Evolutionary conservation across 495 filamentous ascomycete genomes (phyloP), one percentile per base, ranked within the genome.

Genomic region (Symbiotaphrina buchneri): DNA sequence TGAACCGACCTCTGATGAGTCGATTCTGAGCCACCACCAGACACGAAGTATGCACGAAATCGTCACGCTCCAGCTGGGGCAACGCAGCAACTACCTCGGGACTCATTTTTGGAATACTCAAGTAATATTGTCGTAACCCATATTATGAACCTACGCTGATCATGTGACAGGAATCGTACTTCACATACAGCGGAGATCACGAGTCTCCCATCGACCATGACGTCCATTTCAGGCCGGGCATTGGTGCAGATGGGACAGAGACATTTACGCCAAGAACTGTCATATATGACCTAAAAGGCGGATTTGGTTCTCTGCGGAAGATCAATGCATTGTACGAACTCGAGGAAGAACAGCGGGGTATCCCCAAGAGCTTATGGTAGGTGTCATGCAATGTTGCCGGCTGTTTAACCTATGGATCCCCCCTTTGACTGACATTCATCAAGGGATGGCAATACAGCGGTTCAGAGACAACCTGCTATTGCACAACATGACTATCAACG

Each of bases 101-200:
- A 92, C 80, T 0, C 87, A 99, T 55, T 95, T 92, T 47, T 99
- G 90, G 90, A 99, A 99, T 42, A 61, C 81, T 18, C 85, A 94
- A 58, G 72, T 77, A 55, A 10, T 30, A 40, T 24, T 2, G 25
- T 35, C 21, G 16, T 18, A 29, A 33, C 14, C 35, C 2, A 5
- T 31, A 18, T 2, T 18, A 31, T 15, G 18, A 22, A n/a, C 15
- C 30, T 19, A 21, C 18, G 16, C 11, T 21, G 17, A 30, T 25
- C 7, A 25, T 34, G 13, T 27, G 43, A 34, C 23, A 83, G 80
- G 90, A 97, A 59, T 93, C 85, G 7, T 97, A 97, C 53, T 97
- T 97, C 47, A 93, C 87, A 16, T 95, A 93, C 46, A 56, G 62
- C 6, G 63, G 62, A 20, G 55, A 71, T 19, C 54, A 68, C 30